Evolutionary conservation across 2,329 filamentous ascomycete genomes (phyloP), one percentile per base, ranked within the genome.

Genomic region (Pseudogymnoascus sp.): DNA sequence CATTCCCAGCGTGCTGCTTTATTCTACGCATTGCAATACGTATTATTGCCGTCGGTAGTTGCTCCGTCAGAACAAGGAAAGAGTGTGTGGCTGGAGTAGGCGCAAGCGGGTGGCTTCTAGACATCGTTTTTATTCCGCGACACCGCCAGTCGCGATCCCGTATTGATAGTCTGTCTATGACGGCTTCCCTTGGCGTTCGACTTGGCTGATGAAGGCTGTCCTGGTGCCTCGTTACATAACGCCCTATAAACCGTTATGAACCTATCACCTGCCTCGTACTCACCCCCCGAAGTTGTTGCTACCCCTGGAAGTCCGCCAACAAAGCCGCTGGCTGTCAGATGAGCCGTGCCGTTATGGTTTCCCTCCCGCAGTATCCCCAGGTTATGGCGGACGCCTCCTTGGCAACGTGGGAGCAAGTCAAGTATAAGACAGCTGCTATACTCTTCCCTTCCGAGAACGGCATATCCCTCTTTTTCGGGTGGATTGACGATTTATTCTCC

Each of bases 141-240:
- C n/a, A 35, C 29, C 13, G 29, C 29, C 29, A 33, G 16, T 35
- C 29, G 10, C 50, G 29, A 56, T 33, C 29, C 33, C 11, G 50
- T 56, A 56, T 56, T 16, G 29, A 35, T 29, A 13, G 6, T 7
- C 13, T 21, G 16, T 35, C 10, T 56, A 14, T 19, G 14, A 6
- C 10, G 13, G 13, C 50, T 56, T 35, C 16, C 29, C 50, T 33
- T 56, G 29, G 50, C 50, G 6, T 10, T 56, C 8, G 50, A 26
- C 50, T 56, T 56, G 50, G 50, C 50, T 56, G 50, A 35, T 56
- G 50, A 35, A 56, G 16, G 19, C 4, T 56, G 29, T 56, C 50
- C 29, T 56, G n/a, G 29, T 56, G 50, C 50, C 50, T 56, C 50
- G 50, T 56, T 56, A 35, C 50, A 33, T 56, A 26, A 33, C 50